Base-by-base conservation (phyloP, 345 rosid genomes). In the Populus deltoides region DNA sequence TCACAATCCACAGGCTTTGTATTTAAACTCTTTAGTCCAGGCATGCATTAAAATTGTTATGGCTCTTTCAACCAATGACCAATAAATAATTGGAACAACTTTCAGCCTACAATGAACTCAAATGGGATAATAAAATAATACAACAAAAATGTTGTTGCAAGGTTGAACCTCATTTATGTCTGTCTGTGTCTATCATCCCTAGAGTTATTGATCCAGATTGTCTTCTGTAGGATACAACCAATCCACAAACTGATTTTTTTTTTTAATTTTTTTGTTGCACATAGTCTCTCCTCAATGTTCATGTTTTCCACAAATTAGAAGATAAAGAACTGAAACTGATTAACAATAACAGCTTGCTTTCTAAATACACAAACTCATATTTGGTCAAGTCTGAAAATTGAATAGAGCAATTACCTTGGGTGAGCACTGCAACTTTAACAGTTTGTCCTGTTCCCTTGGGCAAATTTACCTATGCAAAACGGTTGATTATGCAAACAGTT, bases 371-470 rank as follows among this genome's bases (percentile, higher is more conserved):
- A 49, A 27, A 39, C 8, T 68, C 18, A 62, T 24, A 43, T 18
- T 29, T 24, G 25, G 36, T 10, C 33, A 66, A 39, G n/a, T 61
- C 61, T 17, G 62, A 74, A 45, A 75, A 39, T 62, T 62, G 16
- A 70, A 51, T 13, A 51, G 36, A 69, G 43, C 36, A 88, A 78
- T 47, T 78, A 96, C 99, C 99, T 90, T 96, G 99, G 49, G 98
- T 90, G 75, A 96, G 99, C 78, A 96, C 99, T 38, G 97, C 99
- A 78, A 96, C 94, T 87, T 79, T 94, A 78, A 93, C 91, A 77
- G 93, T 85, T 86, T 89, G 95, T 27, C 99, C 99, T 57, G 99
- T 92, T 89, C 99, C 99, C 84, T 90, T 96, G 70, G 99, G 99
- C 87, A 96, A 86, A 85, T 86, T 91, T 81, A 96, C 99, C 99